Evolutionary conservation across 495 filamentous ascomycete genomes (phyloP).

Genomic region (Hapsidospora chrysogenum): DNA sequence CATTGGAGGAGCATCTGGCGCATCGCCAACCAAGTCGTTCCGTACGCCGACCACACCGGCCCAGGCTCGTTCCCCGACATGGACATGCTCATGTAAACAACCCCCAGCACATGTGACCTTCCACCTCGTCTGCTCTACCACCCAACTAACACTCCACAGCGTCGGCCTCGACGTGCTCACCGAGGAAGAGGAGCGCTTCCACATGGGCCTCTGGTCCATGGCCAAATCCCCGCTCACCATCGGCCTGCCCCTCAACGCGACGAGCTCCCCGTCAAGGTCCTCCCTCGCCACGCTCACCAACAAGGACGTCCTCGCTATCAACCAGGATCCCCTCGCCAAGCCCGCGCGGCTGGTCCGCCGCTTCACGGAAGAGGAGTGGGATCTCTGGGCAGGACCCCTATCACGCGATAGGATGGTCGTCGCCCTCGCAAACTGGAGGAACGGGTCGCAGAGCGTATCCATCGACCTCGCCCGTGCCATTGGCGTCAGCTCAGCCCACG

Average conservation of each 20-base stretch:
- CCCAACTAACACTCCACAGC: conserved; percentile 9
- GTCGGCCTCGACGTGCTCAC: conserved; percentile 15
- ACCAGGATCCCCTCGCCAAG: conserved; percentile 30
- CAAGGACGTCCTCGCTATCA: conserved; percentile 27
- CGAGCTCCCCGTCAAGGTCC: conserved; percentile 16
- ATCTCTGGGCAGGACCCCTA: conserved; percentile 32
- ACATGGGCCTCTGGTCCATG: conserved; percentile 39
- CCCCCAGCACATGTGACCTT: too few species aligned
- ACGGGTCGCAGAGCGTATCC: too few species aligned
- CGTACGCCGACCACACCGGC: too few species aligned
- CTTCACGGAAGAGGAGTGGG: conserved; percentile 23
- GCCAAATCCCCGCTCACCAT: conserved; percentile 34
- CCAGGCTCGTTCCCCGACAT: too few species aligned
- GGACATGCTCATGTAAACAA: too few species aligned
- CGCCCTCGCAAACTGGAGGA: conserved; percentile 28
- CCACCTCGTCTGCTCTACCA: too few species aligned
- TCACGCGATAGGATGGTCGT: conserved; percentile 20
- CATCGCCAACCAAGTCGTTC: too few species aligned
- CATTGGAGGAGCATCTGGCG: too few species aligned
- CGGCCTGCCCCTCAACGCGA: conserved; percentile 23
- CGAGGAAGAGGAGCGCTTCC: conserved; percentile 25
- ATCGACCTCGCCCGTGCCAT: too few species aligned
- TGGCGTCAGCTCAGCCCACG: too few species aligned
- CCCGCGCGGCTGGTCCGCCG: conserved; percentile 17
- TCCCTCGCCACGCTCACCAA: conserved; percentile 28